Evolutionary conservation across 2,329 filamentous ascomycete species (phyloP), one percentile per base, ranked within the genome.

Genomic region (Talaromyces islandicus): DNA sequence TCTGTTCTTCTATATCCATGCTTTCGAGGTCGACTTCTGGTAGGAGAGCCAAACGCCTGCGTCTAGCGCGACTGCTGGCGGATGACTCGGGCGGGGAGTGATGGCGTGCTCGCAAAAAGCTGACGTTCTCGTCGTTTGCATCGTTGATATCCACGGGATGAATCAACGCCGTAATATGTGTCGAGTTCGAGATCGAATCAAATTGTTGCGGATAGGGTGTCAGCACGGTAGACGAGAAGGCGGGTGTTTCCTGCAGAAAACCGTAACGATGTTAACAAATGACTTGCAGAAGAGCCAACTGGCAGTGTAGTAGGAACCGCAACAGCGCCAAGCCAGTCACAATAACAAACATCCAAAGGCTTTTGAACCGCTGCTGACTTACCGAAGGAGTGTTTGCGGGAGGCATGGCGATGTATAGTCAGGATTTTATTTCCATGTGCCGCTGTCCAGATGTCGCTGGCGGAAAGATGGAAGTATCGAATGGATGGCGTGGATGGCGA

Each of bases 161-260:
- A 21, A 75, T 79, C 63, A 77, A 77, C 50, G 82, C 73, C 46
- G 80, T 82, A 56, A 81, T 79, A 60, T 83, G 75, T 46, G 80
- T 77, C 54, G 81, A 77, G 65, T 77, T 80, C 65, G 80, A 74
- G 61, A 82, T 72, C 58, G 75, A 71, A 65, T 74, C 76, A 61
- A 80, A 72, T 59, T 78, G 77, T 57, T 78, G 79, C 46, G 81
- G 73, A 65, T 83, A 82, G 25, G 72, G 69, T 58, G 62, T 69
- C 9, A 30, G 32, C 21, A 54, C 27, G 30, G 70, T 60, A 32
- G 69, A 64, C 48, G 72, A 65, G 29, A 65, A 60, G 50, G 62
- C 41, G 53, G 67, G 68, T 21, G 69, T 70, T 60, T 66, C 66
- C 65, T 73, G 63, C 62, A 66, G 58, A 7, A 46, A 51, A 55